phyloP scores from a whole-genome alignment of 352 stramenopile genomes.

The Phytophthora fragariae region DNA sequence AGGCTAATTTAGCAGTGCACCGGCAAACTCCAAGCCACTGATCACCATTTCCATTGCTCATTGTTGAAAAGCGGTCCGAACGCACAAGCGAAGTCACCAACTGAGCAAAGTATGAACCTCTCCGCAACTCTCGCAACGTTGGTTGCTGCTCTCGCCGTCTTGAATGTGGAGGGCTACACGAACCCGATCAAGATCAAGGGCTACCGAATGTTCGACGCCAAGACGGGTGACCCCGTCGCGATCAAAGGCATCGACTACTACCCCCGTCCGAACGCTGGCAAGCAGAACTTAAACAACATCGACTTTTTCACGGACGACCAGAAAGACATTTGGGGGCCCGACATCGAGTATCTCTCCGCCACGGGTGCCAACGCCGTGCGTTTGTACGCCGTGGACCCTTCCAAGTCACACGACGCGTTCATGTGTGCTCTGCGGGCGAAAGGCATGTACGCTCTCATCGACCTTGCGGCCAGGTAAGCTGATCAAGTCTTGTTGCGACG shows the following conservation, averaged over 20 bases:
- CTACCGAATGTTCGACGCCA: conserved; percentile 81
- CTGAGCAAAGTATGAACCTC: conserved; percentile 26
- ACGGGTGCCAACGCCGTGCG: conserved; percentile 82
- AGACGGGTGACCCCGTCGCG: conserved; percentile 66
- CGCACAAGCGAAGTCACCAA: conserved; percentile 1
- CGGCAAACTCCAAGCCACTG: not conserved
- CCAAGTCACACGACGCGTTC: conserved; percentile 86
- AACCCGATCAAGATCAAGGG: conserved; percentile 63
- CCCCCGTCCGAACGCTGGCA: conserved; percentile 79
- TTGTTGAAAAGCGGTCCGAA: conserved; percentile 23
- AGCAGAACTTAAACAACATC: conserved; percentile 72
- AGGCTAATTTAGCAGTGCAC: not conserved
- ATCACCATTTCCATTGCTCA: conserved; percentile 4
- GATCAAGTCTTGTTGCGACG: not conserved
- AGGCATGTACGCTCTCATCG: conserved; percentile 84
- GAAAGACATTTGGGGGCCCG: conserved; percentile 64
- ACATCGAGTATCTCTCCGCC: conserved; percentile 70
- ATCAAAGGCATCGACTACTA: conserved; percentile 90
- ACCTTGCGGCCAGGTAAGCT: conserved; percentile 50
- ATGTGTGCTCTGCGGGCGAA: conserved; percentile 82
- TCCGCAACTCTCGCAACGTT: conserved; percentile 18
- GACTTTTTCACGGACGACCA: conserved; percentile 90
- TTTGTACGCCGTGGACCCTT: conserved; percentile 85
- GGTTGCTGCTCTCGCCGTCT: conserved; percentile 11
- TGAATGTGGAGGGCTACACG: conserved; percentile 30